Percentiles rank a stretch among this genome's conserved stretches.
Evolutionary conservation across 768 basidiomycete genomes (phyloP).

Genomic region (Xerocomellus chrysenteron): DNA sequence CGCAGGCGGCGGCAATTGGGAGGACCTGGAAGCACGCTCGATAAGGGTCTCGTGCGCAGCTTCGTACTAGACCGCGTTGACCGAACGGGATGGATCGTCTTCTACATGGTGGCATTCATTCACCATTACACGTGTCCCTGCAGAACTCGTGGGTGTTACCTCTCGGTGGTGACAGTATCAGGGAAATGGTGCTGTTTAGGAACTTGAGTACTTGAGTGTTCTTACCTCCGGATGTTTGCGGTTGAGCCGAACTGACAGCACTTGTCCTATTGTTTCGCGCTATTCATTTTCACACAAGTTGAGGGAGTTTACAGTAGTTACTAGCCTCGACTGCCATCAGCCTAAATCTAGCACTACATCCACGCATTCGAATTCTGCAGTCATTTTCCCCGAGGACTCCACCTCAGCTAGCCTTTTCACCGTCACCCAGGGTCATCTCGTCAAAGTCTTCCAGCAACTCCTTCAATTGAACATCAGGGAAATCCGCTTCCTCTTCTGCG

Average conservation of each 20-base stretch:
- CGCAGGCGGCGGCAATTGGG: background rate
- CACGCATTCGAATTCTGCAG: background rate
- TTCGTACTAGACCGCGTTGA: no score
- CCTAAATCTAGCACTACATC: no score
- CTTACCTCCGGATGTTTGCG: background rate
- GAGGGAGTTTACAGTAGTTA: background rate
- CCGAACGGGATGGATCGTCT: no score
- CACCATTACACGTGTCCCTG: background rate
- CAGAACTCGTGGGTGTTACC: no score
- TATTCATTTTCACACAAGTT: no score
- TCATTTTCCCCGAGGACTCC: background rate
- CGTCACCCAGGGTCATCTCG: slow-evolving; percentile 74
- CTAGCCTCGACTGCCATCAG: background rate
- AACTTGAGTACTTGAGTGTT: no score
- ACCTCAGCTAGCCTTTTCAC: slow-evolving; percentile 18
- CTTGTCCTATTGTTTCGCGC: background rate
- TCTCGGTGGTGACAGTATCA: no score
- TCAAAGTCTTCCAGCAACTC: slow-evolving; percentile 92
- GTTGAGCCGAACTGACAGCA: background rate
- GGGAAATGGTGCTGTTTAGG: no score
- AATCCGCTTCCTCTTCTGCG: slow-evolving; percentile 74
- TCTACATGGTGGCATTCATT: no score
- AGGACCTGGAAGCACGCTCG: background rate
- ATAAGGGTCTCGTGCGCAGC: background rate
- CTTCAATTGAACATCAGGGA: slow-evolving; percentile 82